phyloP scores from a whole-genome alignment of 495 filamentous ascomycete species.

The Cercophora sp. region DNA sequence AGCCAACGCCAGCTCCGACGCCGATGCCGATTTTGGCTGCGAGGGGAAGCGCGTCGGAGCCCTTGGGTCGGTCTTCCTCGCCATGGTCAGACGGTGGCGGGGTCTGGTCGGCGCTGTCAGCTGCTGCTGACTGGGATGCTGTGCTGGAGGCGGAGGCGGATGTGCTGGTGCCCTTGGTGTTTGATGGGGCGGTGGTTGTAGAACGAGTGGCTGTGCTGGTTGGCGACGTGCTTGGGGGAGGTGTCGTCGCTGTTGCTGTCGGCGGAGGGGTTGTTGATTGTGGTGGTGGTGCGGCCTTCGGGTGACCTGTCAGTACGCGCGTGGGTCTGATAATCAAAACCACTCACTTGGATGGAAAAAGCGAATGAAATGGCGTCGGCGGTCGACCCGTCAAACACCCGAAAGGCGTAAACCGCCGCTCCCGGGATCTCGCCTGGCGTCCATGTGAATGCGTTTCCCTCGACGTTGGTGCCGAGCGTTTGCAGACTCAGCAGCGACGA shows the following conservation, averaged over 20 bases:
- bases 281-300: too few species aligned
- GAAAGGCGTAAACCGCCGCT: background rate
- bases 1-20: background rate
- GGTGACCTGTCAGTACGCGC: too few species aligned
- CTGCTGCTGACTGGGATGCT: background rate
- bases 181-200: background rate
- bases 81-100: too few species aligned
- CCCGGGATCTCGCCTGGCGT: background rate
- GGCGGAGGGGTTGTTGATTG: too few species aligned
- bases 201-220: background rate
- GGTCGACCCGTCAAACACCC: background rate
- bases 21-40: constrained; percentile 7
- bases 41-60: background rate
- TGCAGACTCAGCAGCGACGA: background rate
- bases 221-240: too few species aligned
- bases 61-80: too few species aligned
- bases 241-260: too few species aligned
- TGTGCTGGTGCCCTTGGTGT: background rate
- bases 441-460: constrained; percentile 3
- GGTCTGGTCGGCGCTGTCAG: background rate
- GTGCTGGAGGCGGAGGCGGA: background rate
- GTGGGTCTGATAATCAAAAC: too few species aligned
- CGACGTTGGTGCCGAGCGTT: background rate
- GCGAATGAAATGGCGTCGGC: constrained; percentile 1
- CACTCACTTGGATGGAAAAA: background rate